These are phyloP conservation scores for Beauveria australis DNA, from an alignment of 2,329 filamentous ascomycete genomes.

Conservation along the genomic window DNA sequence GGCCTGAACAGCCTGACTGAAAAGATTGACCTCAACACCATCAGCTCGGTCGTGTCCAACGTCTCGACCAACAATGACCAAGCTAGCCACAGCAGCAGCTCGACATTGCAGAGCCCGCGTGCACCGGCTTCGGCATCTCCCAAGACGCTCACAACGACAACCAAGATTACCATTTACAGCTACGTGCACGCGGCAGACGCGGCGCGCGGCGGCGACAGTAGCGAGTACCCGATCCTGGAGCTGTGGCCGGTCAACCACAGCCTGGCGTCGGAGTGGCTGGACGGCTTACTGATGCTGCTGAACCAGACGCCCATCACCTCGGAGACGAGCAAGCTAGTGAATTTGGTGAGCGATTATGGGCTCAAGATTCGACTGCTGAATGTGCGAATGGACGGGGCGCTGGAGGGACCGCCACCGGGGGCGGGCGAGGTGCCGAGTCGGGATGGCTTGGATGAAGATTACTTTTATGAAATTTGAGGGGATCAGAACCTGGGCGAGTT, in stretches of 20 bases:
- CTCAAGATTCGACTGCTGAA: conserved; percentile 89
- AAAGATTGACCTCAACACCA: conserved; percentile 77
- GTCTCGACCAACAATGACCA: conserved; percentile 51
- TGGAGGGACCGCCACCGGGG: conserved; percentile 60
- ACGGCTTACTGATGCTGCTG: conserved; percentile 88
- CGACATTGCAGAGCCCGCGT: conserved; percentile 30
- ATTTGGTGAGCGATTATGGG: conserved; percentile 80
- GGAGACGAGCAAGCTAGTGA: conserved; percentile 84
- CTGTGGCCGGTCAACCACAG: conserved; percentile 73
- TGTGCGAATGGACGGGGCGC: conserved; percentile 70
- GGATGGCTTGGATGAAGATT: conserved; percentile 83
- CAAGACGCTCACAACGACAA: conserved; percentile 53
- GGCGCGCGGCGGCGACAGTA: conserved; percentile 25
- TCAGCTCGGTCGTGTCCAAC: conserved; percentile 92
- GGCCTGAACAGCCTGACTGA: conserved; percentile 65
- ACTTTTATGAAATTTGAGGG: conserved; percentile 72
- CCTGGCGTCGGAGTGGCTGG: conserved; percentile 90
- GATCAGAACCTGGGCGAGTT: not conserved
- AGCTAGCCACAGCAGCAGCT: conserved; percentile 34
- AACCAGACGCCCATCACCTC: conserved; percentile 95
- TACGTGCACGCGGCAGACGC: conserved; percentile 41
- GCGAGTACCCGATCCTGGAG: conserved; percentile 70
- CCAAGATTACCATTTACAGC: conserved; percentile 88
- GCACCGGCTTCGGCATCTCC: not conserved
- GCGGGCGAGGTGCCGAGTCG: conserved; percentile 71